These are phyloP conservation scores for Aspergillus sp. DNA, from an alignment of 2,329 filamentous ascomycete genomes.

Conservation along the genomic window DNA sequence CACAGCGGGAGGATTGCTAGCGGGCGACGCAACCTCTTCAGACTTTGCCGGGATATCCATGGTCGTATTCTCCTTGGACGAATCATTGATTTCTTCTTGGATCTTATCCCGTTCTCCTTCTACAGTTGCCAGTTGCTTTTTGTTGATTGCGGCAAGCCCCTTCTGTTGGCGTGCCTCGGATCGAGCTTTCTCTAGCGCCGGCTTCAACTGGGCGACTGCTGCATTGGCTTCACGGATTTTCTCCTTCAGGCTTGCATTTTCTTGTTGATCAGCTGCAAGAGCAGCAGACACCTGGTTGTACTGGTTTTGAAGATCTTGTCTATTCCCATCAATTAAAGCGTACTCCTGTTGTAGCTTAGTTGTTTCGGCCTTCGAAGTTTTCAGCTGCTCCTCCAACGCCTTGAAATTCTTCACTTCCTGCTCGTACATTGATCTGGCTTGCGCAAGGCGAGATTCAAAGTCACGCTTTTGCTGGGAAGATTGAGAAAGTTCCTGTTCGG, in stretches of 20 bases:
- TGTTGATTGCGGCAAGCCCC: slow-evolving; percentile 95
- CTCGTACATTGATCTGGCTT: slow-evolving; percentile 85
- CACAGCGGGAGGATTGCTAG: slow-evolving; percentile 50
- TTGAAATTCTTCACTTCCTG: slow-evolving; percentile 88
- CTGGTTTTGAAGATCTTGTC: slow-evolving; percentile 78
- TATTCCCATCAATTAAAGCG: slow-evolving; percentile 75
- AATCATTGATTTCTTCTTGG: slow-evolving; percentile 71
- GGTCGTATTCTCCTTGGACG: slow-evolving; percentile 56
- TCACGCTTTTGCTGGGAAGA: slow-evolving; percentile 85
- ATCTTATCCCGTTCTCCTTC: slow-evolving; percentile 88
- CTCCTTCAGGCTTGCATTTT: slow-evolving; percentile 83
- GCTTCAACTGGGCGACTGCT: slow-evolving; percentile 80
- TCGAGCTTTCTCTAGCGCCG: slow-evolving; percentile 88
- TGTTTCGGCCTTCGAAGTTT: slow-evolving; percentile 73
- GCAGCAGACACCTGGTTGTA: slow-evolving; percentile 73
- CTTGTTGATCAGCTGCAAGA: slow-evolving; percentile 82
- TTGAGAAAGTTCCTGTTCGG: slow-evolving; percentile 79
- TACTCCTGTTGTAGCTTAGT: slow-evolving; percentile 82
- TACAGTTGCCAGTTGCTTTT: slow-evolving; percentile 89
- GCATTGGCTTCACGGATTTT: slow-evolving; percentile 79
- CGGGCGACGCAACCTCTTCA: slow-evolving; percentile 43
- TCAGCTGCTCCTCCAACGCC: slow-evolving; percentile 78
- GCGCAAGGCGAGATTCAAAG: slow-evolving; percentile 83
- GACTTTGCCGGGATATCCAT: slow-evolving; percentile 48
- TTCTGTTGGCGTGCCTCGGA: slow-evolving; percentile 93